Conservation (phyloP, 805 yeast species). For the Spathaspora sp. region DNA sequence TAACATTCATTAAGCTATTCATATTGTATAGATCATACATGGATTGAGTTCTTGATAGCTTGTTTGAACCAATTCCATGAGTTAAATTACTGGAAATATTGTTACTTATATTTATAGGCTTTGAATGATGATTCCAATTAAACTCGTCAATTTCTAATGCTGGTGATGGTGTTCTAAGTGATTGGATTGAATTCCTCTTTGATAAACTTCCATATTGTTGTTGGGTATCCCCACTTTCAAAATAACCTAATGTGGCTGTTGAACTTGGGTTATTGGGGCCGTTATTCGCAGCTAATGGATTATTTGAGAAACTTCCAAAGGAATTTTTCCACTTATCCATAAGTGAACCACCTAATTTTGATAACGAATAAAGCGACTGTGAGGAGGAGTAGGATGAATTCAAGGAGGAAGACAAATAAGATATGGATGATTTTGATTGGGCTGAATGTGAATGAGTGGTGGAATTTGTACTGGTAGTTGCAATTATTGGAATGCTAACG, state of each 20-base stretch:
- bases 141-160: slow-evolving; percentile 32
- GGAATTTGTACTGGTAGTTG: slow-evolving; percentile 9
- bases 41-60: slow-evolving; percentile 32
- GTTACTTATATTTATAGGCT: slow-evolving; percentile 12
- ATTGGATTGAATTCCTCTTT: slow-evolving; percentile 23
- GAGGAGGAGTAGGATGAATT: slow-evolving; percentile 34
- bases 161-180: slow-evolving; percentile 34
- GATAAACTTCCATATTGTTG: slow-evolving; percentile 13
- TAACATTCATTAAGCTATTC: slow-evolving; percentile 6
- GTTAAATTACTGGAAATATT: neutral
- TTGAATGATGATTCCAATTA: slow-evolving; percentile 14
- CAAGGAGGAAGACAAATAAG: slow-evolving; percentile 39
- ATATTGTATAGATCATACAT: slow-evolving; percentile 25
- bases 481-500: slow-evolving; percentile 11
- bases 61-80: slow-evolving; percentile 11
- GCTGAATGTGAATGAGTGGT: neutral
- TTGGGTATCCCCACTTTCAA: slow-evolving; percentile 5
- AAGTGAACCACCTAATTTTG: slow-evolving; percentile 40
- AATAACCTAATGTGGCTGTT: neutral
- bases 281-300: slow-evolving; percentile 3
- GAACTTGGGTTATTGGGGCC: slow-evolving; percentile 1
- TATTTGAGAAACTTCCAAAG: slow-evolving; percentile 18
- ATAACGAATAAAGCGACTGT: slow-evolving; percentile 36
- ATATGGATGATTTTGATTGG: slow-evolving; percentile 36
- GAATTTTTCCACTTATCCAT: slow-evolving; percentile 44